A percentile compares a stretch with the other conserved stretches of the same genome.
These are phyloP conservation scores for Nitzschia palea DNA, from an alignment of 108 stramenopile species.

Conservation along the genomic window DNA sequence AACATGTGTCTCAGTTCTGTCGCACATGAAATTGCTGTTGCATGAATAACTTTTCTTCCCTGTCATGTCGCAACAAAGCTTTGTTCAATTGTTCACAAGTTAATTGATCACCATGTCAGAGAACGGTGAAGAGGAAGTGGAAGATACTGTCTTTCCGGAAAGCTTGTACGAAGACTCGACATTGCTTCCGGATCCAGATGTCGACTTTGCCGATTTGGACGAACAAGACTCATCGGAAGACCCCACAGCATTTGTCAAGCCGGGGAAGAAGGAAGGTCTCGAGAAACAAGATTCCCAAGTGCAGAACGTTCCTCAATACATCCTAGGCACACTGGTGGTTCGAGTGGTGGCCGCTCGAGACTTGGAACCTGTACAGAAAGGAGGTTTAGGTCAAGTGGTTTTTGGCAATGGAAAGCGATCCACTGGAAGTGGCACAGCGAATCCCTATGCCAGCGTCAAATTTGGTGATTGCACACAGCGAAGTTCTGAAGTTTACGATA, in stretches of 20 bases:
- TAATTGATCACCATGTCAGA: background rate
- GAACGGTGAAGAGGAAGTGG: background rate
- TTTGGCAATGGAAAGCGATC: constrained; percentile 15
- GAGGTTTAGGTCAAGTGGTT: constrained; percentile 4
- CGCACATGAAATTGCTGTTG: no score
- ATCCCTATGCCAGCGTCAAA: constrained; percentile 63
- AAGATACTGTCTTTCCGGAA: background rate
- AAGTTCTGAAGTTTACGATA: constrained; percentile 60
- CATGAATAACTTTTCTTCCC: no score
- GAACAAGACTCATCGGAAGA: constrained; percentile 1
- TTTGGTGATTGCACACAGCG: constrained; percentile 63
- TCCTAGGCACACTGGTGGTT: constrained; percentile 80
- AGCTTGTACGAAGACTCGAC: constrained; percentile 4
- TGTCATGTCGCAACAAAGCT: background rate
- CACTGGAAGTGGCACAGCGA: constrained; percentile 18
- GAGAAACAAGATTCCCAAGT: background rate
- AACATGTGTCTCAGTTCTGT: no score
- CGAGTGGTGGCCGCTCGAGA: constrained; percentile 79
- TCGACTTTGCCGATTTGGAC: constrained; percentile 11
- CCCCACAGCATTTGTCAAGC: constrained; percentile 23
- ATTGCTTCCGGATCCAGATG: constrained; percentile 34
- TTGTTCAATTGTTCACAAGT: background rate
- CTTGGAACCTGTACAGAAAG: constrained; percentile 45
- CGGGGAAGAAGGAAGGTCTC: constrained; percentile 16
- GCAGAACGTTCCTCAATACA: constrained; percentile 45